Percentiles rank a stretch among this genome's conserved stretches.
These are phyloP conservation scores for Inonotus hispidus DNA, from an alignment of 1,284 basidiomycete genomes.

Conservation along the genomic window DNA sequence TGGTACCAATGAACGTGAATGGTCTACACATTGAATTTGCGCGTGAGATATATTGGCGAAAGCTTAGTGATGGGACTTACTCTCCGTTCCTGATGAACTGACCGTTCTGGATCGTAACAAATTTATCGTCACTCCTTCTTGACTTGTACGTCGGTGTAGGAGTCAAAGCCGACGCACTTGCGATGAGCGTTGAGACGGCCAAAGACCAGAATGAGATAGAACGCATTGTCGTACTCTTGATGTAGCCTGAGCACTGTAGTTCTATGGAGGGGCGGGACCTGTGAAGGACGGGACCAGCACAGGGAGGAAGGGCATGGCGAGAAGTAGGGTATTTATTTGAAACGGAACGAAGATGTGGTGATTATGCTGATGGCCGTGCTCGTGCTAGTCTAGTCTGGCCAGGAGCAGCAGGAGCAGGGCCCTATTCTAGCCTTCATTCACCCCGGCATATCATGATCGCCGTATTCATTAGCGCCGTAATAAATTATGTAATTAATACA, in stretches of 20 bases:
- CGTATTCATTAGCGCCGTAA: not conserved
- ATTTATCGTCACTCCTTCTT: conserved; percentile 26
- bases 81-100: conserved; percentile 49
- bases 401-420: too few species aligned
- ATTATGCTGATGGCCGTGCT: too few species aligned
- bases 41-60: conserved; percentile 5
- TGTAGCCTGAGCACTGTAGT: not conserved
- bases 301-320: not conserved
- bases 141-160: conserved; percentile 21
- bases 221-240: not conserved
- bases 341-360: not conserved
- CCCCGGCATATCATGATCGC: not conserved
- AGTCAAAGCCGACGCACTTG: not conserved
- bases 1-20: conserved; percentile 57
- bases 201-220: not conserved
- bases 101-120: conserved; percentile 38
- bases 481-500: not conserved
- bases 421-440: not conserved
- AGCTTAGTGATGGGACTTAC: conserved; percentile 24
- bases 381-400: not conserved
- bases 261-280: not conserved
- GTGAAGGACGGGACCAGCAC: not conserved
- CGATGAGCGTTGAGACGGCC: not conserved
- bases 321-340: conserved; percentile 1
- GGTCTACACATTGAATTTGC: conserved; percentile 36